Percentiles rank a stretch among this genome's conserved stretches.
Evolutionary conservation across 2,329 filamentous ascomycete genomes (phyloP).

Genomic region (Golovinomyces cichoracearum): DNA sequence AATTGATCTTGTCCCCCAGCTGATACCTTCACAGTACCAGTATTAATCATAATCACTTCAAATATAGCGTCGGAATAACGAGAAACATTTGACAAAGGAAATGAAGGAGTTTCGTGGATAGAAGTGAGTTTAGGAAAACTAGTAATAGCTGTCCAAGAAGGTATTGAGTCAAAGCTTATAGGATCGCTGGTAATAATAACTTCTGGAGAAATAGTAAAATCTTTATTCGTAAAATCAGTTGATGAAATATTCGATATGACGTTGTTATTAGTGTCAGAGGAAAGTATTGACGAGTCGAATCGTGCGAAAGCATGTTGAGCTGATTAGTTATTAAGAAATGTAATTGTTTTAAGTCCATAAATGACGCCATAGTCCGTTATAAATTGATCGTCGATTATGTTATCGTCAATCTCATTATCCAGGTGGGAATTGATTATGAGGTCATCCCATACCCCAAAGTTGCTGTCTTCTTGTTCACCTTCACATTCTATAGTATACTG

Average conservation of each 20-base stretch:
- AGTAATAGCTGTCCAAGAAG: background rate
- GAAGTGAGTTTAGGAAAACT: background rate
- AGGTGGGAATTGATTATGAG: background rate
- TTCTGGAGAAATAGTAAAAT: background rate
- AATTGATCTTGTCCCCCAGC: background rate
- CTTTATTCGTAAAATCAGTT: background rate
- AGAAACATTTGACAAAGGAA: constrained; percentile 3
- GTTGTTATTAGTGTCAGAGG: background rate
- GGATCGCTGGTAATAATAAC: background rate
- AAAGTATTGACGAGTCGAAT: background rate
- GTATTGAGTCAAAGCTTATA: background rate
- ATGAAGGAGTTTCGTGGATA: background rate
- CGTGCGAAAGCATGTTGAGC: background rate
- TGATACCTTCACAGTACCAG: background rate
- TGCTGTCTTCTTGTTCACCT: background rate
- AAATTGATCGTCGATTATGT: background rate
- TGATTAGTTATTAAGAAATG: background rate
- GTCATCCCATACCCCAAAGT: background rate
- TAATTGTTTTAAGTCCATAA: background rate
- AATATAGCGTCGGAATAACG: constrained; percentile 1
- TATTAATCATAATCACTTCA: background rate
- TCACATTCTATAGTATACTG: background rate
- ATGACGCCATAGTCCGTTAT: background rate
- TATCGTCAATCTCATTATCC: background rate
- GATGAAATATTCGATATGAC: background rate